Percentiles rank a stretch among this genome's conserved stretches.
phyloP scores from a whole-genome alignment of 1,284 basidiomycete species.

The Sporisorium iseilematis-ciliati region DNA sequence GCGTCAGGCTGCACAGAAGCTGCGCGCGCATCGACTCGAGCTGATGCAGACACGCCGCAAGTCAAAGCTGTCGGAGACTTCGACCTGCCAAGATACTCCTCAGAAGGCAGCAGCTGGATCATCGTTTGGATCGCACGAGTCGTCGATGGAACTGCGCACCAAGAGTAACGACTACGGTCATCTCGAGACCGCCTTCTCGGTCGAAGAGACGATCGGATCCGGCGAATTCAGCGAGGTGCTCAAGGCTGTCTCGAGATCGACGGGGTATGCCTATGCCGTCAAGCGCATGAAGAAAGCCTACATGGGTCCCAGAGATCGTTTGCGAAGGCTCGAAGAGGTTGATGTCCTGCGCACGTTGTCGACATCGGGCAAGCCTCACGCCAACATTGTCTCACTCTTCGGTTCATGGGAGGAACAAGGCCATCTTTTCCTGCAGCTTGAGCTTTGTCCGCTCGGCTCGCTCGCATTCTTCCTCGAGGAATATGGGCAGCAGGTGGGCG shows the following conservation, averaged over 20 bases:
- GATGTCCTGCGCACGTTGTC: constrained; percentile 88
- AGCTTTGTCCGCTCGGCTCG: constrained; percentile 92
- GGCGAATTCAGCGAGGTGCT: constrained; percentile 96
- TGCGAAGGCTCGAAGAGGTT: constrained; percentile 92
- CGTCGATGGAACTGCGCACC: constrained; percentile 19
- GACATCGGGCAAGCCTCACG: constrained; percentile 39
- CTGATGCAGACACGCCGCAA: constrained; percentile 43
- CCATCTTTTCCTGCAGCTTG: constrained; percentile 90
- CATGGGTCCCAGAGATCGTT: constrained; percentile 86
- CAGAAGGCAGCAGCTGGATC: constrained; percentile 24
- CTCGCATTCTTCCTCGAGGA: constrained; percentile 91
- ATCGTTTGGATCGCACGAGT: constrained; percentile 7
- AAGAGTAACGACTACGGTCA: constrained; percentile 27
- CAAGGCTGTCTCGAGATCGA: constrained; percentile 82
- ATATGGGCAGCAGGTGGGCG: constrained; percentile 83
- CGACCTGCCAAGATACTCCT: constrained; percentile 43
- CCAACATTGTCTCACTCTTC: constrained; percentile 82
- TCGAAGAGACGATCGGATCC: constrained; percentile 84
- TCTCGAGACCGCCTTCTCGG: constrained; percentile 75
- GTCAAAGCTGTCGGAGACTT: constrained; percentile 41
- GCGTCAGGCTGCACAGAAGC: constrained; percentile 35
- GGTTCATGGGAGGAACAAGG: constrained; percentile 98
- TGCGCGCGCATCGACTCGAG: constrained; percentile 48
- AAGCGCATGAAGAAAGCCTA: constrained; percentile 92
- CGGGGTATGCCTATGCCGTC: constrained; percentile 81